A percentile compares a stretch with the other conserved stretches of the same genome.
Conservation (phyloP, 139 green algal species). For the Closterium sp. region DNA sequence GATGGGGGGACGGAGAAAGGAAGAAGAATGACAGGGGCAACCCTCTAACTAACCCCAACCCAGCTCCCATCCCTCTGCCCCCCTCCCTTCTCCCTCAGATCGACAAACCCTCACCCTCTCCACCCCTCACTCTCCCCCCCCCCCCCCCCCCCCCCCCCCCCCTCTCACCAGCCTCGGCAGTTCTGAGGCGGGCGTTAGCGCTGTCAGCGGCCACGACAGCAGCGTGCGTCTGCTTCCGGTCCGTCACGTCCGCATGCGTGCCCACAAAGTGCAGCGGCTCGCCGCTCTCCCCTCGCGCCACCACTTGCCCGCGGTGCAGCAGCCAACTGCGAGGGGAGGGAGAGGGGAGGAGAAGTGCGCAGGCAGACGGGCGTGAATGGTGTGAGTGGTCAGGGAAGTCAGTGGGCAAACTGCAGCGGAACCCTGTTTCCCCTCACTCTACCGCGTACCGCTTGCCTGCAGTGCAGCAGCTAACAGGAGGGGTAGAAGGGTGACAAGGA, state of each 20-base stretch:
- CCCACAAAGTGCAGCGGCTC: conserved; percentile 10
- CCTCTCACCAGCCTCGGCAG: not conserved
- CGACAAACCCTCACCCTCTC: too few species aligned
- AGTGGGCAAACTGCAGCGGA: not conserved
- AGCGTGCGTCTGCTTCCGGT: not conserved
- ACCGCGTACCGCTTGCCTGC: not conserved
- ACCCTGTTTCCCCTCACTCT: not conserved
- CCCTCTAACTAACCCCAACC: too few species aligned
- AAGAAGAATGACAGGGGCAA: too few species aligned
- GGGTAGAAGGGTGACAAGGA: not conserved
- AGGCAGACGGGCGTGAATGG: not conserved
- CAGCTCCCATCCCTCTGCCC: too few species aligned
- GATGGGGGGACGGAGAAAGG: too few species aligned
- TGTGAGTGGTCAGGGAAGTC: too few species aligned
- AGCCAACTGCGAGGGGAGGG: not conserved
- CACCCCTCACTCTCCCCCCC: not conserved
- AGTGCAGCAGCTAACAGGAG: not conserved
- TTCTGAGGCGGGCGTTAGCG: not conserved
- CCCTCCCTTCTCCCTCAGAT: not conserved
- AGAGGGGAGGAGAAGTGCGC: not conserved
- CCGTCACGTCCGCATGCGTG: not conserved
- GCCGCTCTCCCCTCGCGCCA: not conserved
- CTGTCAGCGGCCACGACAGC: not conserved
- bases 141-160: too few species aligned
- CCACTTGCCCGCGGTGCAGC: not conserved